Conservation (phyloP, 169 alveolate species). For the Plasmodium adleri region DNA sequence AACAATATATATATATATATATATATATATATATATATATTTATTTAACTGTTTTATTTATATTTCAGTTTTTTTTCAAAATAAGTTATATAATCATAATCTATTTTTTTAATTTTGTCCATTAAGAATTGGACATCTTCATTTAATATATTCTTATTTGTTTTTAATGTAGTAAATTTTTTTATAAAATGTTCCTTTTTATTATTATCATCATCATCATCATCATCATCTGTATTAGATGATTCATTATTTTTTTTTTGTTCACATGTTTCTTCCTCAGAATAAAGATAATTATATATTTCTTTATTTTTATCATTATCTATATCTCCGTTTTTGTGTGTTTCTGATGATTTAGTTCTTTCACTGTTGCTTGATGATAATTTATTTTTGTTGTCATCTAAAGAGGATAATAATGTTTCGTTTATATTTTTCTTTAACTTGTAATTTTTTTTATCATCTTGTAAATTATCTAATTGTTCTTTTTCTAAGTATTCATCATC, state of each 20-base stretch:
- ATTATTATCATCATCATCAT: neutral
- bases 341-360: neutral
- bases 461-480: neutral
- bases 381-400: no score
- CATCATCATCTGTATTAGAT: neutral
- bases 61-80: conserved; percentile 59
- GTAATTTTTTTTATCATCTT: no score
- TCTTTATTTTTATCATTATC: neutral
- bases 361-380: no score
- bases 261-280: neutral
- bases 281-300: neutral
- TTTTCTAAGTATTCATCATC: neutral
- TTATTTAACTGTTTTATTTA: neutral
- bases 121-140: conserved; percentile 31
- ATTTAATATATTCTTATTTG: conserved; percentile 38
- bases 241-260: neutral
- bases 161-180: conserved; percentile 23
- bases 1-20: neutral
- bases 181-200: conserved; percentile 28
- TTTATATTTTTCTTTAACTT: no score
- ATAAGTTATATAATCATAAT: conserved; percentile 62
- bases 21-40: neutral
- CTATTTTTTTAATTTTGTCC: conserved; percentile 46
- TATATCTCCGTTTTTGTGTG: neutral
- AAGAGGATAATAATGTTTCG: no score